Conservation (phyloP, 1,139 yeast species). For the Blastobotrys malaysiensis region DNA sequence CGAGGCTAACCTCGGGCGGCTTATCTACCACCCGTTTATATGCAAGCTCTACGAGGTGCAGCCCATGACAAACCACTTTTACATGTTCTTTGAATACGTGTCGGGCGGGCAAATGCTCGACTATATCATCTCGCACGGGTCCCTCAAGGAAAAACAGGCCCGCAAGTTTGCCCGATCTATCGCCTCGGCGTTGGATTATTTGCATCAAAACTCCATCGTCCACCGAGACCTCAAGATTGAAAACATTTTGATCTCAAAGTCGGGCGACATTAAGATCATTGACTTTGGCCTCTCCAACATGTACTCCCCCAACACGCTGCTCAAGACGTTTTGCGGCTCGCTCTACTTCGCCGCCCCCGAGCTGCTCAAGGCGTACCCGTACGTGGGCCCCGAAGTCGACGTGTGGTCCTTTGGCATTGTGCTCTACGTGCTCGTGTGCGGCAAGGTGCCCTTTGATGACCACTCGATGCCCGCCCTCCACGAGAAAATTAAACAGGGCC, state of each 20-base stretch:
- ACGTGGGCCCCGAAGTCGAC: slow-evolving; percentile 95
- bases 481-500: slow-evolving; percentile 88
- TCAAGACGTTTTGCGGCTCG: slow-evolving; percentile 96
- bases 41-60: slow-evolving; percentile 91
- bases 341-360: slow-evolving; percentile 98
- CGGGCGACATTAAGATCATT: slow-evolving; percentile 91
- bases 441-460: slow-evolving; percentile 95
- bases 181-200: slow-evolving; percentile 87
- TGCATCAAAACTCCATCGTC: slow-evolving; percentile 90
- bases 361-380: slow-evolving; percentile 83
- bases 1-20: slow-evolving; percentile 89
- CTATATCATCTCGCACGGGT: slow-evolving; percentile 94
- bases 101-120: slow-evolving; percentile 98
- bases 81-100: slow-evolving; percentile 94
- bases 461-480: slow-evolving; percentile 89
- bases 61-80: slow-evolving; percentile 94
- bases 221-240: slow-evolving; percentile 96
- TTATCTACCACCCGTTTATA: slow-evolving; percentile 86
- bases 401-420: slow-evolving; percentile 98
- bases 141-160: slow-evolving; percentile 89
- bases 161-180: slow-evolving; percentile 95
- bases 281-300: slow-evolving; percentile 94
- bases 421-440: slow-evolving; percentile 92
- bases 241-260: slow-evolving; percentile 87
- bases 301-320: slow-evolving; percentile 62